These are phyloP conservation scores for Malassezia nana DNA, from an alignment of 1,284 basidiomycete species.

Conservation along the genomic window DNA sequence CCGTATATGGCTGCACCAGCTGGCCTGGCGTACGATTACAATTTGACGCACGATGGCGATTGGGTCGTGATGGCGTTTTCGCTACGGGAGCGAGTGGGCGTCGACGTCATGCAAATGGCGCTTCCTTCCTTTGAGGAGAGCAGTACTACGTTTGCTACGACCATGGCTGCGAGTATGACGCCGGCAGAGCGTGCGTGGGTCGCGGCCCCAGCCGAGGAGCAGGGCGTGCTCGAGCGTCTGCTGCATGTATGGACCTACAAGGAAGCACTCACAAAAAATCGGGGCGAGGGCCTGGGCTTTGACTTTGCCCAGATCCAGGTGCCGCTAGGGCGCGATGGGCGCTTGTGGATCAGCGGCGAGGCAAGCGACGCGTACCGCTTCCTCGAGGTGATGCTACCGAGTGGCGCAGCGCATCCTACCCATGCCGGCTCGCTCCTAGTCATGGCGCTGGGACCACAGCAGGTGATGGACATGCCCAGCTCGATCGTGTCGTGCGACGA, in stretches of 20 bases:
- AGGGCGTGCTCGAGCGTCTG: slow-evolving; percentile 21
- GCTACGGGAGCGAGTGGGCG: slow-evolving; percentile 19
- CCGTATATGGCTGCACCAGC: slow-evolving; percentile 17
- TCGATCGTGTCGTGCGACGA: slow-evolving; percentile 16
- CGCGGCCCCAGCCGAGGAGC: background rate
- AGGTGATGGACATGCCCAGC: background rate
- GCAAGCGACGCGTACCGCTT: background rate
- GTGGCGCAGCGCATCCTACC: background rate
- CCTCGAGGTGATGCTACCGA: background rate
- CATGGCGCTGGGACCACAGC: background rate
- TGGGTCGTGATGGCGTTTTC: slow-evolving; percentile 40
- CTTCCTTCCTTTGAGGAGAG: slow-evolving; percentile 33
- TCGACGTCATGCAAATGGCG: slow-evolving; percentile 38
- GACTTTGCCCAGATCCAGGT: slow-evolving; percentile 34
- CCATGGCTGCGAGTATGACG: slow-evolving; percentile 40
- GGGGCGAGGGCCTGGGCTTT: slow-evolving; percentile 39
- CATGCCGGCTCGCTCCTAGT: background rate
- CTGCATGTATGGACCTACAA: slow-evolving; percentile 43
- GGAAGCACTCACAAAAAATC: slow-evolving; percentile 42
- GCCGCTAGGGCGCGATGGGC: background rate
- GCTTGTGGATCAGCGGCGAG: background rate
- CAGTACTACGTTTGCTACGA: slow-evolving; percentile 24
- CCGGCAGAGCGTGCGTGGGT: slow-evolving; percentile 27
- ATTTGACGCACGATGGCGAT: slow-evolving; percentile 40
- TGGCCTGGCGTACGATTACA: slow-evolving; percentile 23